Percentiles rank a stretch among this genome's conserved stretches.
phyloP scores from a whole-genome alignment of 1,284 basidiomycete genomes.

The Cryptococcus sp. region DNA sequence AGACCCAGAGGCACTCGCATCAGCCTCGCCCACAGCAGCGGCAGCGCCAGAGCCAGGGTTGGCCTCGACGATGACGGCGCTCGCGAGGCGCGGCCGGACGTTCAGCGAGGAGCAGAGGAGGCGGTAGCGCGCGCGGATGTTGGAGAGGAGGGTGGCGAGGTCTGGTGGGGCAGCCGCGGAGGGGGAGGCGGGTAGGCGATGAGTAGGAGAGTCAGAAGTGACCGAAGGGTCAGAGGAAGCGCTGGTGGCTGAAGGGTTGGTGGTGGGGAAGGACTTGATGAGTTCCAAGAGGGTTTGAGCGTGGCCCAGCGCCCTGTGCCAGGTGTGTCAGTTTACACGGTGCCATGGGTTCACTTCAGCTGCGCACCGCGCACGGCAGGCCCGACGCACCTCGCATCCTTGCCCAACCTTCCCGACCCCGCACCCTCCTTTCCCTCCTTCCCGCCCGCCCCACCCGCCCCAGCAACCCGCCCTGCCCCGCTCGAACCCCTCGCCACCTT shows the following conservation, averaged over 20 bases:
- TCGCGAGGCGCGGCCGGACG: conserved; percentile 57
- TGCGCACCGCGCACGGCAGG: not conserved
- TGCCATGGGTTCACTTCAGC: too few species aligned
- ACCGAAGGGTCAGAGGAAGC: not conserved
- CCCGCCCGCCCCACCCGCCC: conserved; percentile 4
- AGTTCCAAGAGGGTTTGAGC: conserved; percentile 66
- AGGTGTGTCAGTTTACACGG: not conserved
- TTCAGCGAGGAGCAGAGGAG: conserved; percentile 79
- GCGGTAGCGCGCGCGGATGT: conserved; percentile 84
- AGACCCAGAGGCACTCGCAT: conserved; percentile 4
- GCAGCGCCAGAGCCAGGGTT: conserved; percentile 20
- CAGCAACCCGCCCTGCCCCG: conserved; percentile 46
- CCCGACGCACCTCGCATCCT: conserved; percentile 32
- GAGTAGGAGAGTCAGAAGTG: not conserved
- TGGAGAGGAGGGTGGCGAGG: conserved; percentile 66
- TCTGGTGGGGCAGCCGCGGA: conserved; percentile 46
- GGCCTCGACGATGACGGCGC: conserved; percentile 20
- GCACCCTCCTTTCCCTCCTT: not conserved
- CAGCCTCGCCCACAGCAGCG: conserved; percentile 30
- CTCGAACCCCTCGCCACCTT: conserved; percentile 49
- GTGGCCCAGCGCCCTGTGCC: conserved; percentile 58
- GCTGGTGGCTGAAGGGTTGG: conserved; percentile 58
- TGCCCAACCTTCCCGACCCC: conserved; percentile 15
- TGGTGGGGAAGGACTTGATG: conserved; percentile 69
- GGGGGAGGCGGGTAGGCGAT: not conserved